Percentiles rank a stretch among this genome's conserved stretches.
Conservation (phyloP, 2,329 filamentous ascomycete genomes). For the Penicillium nordicum region DNA sequence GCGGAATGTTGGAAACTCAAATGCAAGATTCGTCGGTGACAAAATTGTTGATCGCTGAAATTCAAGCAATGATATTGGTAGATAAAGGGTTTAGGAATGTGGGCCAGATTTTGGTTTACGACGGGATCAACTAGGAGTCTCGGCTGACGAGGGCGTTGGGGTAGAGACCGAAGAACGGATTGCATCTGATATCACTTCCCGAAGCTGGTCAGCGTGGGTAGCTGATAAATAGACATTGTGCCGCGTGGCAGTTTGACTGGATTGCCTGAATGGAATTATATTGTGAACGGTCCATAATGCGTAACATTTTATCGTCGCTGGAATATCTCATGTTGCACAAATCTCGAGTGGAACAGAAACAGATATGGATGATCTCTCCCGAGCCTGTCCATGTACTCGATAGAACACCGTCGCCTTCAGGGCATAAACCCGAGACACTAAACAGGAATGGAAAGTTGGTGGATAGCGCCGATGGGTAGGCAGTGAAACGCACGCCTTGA, state of each 20-base stretch:
- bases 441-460: conserved; percentile 17
- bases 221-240: no score
- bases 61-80: neutral
- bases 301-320: neutral
- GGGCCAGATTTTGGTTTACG: neutral
- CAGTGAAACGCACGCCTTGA: conserved; percentile 3
- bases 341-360: conserved; percentile 1
- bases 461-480: neutral
- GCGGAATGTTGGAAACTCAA: neutral
- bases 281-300: neutral
- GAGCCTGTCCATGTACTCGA: neutral
- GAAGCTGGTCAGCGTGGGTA: no score
- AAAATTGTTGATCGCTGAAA: neutral
- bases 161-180: no score
- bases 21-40: neutral
- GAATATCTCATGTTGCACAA: neutral
- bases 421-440: conserved; percentile 16
- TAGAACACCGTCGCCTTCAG: conserved; percentile 7
- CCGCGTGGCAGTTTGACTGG: neutral
- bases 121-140: neutral
- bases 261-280: neutral
- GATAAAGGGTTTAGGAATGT: neutral
- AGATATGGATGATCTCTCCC: neutral
- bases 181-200: no score
- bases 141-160: neutral